Percentiles rank a stretch among this genome's conserved stretches.
phyloP scores from a whole-genome alignment of 148 eudicot species.

The Gaultheria prostrata region DNA sequence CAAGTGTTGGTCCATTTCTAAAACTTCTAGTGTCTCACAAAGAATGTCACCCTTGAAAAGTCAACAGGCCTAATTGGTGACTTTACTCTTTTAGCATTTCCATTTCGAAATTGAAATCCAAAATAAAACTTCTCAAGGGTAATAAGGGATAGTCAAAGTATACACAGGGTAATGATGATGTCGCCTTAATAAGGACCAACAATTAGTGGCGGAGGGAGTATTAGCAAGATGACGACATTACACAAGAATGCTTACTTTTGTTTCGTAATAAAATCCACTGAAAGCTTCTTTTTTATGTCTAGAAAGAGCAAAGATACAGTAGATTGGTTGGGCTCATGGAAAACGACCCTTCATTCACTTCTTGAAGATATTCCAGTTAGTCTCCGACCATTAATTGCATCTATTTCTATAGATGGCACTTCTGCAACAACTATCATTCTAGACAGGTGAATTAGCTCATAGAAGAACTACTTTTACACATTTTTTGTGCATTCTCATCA shows the following conservation, averaged over 20 bases:
- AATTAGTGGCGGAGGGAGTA: no score
- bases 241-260: not conserved
- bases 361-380: constrained; percentile 64
- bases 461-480: not conserved
- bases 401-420: constrained; percentile 89
- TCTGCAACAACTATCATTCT: constrained; percentile 89
- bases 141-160: no score
- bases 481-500: not conserved
- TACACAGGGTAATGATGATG: no score
- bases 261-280: not conserved
- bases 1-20: no score
- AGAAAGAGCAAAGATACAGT: constrained; percentile 78
- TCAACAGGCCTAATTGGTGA: no score
- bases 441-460: constrained; percentile 48
- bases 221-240: no score
- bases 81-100: no score
- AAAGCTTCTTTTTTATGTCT: constrained; percentile 49
- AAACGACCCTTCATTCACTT: constrained; percentile 66
- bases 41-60: no score
- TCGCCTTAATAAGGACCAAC: no score
- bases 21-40: no score
- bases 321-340: constrained; percentile 91
- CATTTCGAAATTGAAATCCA: no score
- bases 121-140: no score
- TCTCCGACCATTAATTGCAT: constrained; percentile 56